phyloP scores from a whole-genome alignment of 345 rosid species.

The Limnanthes douglasii region DNA sequence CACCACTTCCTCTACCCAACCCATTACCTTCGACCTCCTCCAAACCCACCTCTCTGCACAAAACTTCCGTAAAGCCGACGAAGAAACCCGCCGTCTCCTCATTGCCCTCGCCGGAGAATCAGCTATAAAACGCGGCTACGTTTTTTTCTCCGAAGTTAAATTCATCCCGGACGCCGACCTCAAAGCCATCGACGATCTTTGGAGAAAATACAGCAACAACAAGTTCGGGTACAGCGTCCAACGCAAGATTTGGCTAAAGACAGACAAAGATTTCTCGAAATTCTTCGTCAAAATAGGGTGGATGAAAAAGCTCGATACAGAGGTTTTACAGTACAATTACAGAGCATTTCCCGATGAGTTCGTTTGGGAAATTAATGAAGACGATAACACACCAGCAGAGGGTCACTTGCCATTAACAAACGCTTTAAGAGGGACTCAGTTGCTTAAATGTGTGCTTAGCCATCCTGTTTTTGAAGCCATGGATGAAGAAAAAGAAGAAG shows the following conservation, averaged over 20 bases:
- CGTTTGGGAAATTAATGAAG: conserved; percentile 55
- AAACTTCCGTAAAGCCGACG: conserved; percentile 78
- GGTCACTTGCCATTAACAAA: conserved; percentile 93
- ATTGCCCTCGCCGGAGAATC: conserved; percentile 66
- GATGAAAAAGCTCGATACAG: conserved; percentile 96
- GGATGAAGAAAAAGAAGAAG: conserved; percentile 19
- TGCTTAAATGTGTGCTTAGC: conserved; percentile 44
- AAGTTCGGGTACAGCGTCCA: conserved; percentile 82
- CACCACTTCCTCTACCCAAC: conserved; percentile 22
- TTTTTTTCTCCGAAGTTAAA: conserved; percentile 90
- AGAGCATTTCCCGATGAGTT: conserved; percentile 78
- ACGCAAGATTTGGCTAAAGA: conserved; percentile 49
- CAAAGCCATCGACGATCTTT: conserved; percentile 52
- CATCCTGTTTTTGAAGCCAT: conserved; percentile 60
- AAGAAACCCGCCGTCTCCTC: conserved; percentile 77
- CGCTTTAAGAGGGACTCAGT: conserved; percentile 76
- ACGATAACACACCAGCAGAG: conserved; percentile 55
- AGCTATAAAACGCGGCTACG: conserved; percentile 68
- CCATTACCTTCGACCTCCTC: conserved; percentile 49
- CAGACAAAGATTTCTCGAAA: conserved; percentile 47
- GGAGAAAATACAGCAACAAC: conserved; percentile 53
- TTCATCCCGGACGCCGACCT: conserved; percentile 50
- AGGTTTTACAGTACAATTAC: conserved; percentile 72
- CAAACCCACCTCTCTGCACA: conserved; percentile 36
- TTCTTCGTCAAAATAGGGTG: conserved; percentile 73